phyloP scores from a whole-genome alignment of 495 filamentous ascomycete species.

The Lasiosphaeriaceae sp. region DNA sequence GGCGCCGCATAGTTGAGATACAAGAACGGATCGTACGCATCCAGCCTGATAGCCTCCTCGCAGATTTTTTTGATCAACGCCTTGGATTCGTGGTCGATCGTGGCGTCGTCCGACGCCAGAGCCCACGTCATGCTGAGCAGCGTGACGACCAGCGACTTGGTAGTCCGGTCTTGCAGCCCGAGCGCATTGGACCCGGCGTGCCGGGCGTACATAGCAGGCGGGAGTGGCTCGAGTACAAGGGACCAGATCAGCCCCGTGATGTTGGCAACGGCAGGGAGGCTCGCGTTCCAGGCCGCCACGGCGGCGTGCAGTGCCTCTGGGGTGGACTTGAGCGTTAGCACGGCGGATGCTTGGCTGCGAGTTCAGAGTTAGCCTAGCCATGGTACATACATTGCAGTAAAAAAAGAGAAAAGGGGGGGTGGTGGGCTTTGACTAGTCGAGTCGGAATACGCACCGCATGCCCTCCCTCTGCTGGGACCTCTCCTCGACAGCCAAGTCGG shows the following conservation, averaged over 20 bases:
- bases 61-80: constrained; percentile 11
- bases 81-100: constrained; percentile 4
- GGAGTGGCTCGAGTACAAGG: constrained; percentile 47
- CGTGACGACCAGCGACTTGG: constrained; percentile 7
- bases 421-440: too few species aligned
- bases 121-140: constrained; percentile 20
- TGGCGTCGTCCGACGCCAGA: constrained; percentile 13
- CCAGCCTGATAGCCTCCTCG: constrained; percentile 5
- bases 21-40: constrained; percentile 11
- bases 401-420: too few species aligned
- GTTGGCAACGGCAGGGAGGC: constrained; percentile 2
- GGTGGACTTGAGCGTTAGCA: neutral
- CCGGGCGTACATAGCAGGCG: constrained; percentile 33
- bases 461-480: neutral
- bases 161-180: constrained; percentile 26
- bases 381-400: neutral
- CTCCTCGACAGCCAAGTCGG: neutral
- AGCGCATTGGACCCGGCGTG: constrained; percentile 38
- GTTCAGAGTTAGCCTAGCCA: neutral
- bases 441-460: constrained; percentile 1
- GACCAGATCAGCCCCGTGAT: constrained; percentile 13
- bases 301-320: neutral
- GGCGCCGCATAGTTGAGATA: constrained; percentile 27
- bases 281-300: neutral
- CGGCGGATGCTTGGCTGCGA: neutral